Evolutionary conservation across 2,329 filamentous ascomycete genomes (phyloP), one percentile per base, ranked within the genome.

Genomic region (Lachnellula cervina): DNA sequence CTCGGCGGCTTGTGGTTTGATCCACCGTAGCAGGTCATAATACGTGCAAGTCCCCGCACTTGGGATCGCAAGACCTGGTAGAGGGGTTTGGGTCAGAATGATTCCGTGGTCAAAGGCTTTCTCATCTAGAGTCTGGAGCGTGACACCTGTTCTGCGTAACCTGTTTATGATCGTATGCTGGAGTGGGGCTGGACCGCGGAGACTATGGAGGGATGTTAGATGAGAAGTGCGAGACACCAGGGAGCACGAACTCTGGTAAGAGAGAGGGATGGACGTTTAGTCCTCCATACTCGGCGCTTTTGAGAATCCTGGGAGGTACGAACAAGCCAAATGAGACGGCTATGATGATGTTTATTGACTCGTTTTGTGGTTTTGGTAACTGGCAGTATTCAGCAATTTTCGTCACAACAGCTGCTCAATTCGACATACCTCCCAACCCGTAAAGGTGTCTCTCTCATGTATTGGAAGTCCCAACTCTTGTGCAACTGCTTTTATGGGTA

Each of bases 291-390:
- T 81, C 82, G 23, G 88, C 82, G 1, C 74, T 74, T 21, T 75
- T 75, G 21, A 99, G 76, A 16, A 97, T 83, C 4, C 90, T 80
- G 0, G 80, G 79, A 0, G 94, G 94, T 1, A 99, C 86, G 59
- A 97, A 87, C 7, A 96, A 80, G 3, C 94, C 94, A 72, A 97
- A 99, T 0, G 94, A 97, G 4, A 97, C 94, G 48, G 92, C 92
- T 46, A 97, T 78, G 63, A 99, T 81, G 56, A 99, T 77, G 70
- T 97, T 91, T 62, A 84, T 83, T 25, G 74, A 64, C 28, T 70
- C 66, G 37, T 65, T 68, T 16, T 74, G 52, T 3, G 75, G 67
- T 44, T 69, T 66, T 0, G 86, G 86, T 35, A 86, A 78, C 79
- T 87, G 61, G 25, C 40, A 53, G 55, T 32, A 23, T 25, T 55